Evolutionary conservation across 805 yeast species (phyloP), one percentile per base, ranked within the genome.

Genomic region (Maudiozyma barnettii): DNA sequence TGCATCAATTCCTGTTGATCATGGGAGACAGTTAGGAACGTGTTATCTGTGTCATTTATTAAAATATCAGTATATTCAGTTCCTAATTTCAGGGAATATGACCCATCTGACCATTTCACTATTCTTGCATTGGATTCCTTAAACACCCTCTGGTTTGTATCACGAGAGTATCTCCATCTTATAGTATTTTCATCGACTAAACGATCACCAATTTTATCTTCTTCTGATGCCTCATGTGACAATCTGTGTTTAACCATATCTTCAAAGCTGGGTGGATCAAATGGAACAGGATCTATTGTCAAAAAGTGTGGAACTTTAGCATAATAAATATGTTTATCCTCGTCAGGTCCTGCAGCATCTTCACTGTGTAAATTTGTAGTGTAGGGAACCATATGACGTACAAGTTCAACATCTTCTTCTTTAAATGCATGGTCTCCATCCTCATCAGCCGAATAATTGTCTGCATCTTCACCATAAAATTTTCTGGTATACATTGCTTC

Each of bases 101-200:
- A 73, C 1, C 99, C 99, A 66, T 93, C 98, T 47, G 84, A 83
- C 99, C 99, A 93, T 63, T 87, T 84, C 33, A 93, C 76, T 48
- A 91, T 79, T 60, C 90, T 87, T 5, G 96, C 82, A 61, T 93
- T 93, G 9, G 95, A 83, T 63, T 89, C 95, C 56, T 85, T 85
- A 58, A 78, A 77, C 53, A 90, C 79, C 18, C 67, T 63, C 51
- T 83, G 88, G 39, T 80, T 81, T n/a, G 76, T 77, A 50, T 80
- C 81, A 49, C 83, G 78, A 14, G 88, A 83, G 64, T 90, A 91
- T 66, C 95, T 79, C 99, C 99, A 93, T 60, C 99, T 78, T 31
- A 93, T 73, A 0, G 96, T 88, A 64, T 89, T 91, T 58, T 85
- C 89, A 52, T 82, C 87, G 47, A 78, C 73, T 31, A 83, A 68